A percentile compares a stretch with the other conserved stretches of the same genome.
phyloP scores from a whole-genome alignment of 23 red algal genomes.

The Gracilaria caudata region DNA sequence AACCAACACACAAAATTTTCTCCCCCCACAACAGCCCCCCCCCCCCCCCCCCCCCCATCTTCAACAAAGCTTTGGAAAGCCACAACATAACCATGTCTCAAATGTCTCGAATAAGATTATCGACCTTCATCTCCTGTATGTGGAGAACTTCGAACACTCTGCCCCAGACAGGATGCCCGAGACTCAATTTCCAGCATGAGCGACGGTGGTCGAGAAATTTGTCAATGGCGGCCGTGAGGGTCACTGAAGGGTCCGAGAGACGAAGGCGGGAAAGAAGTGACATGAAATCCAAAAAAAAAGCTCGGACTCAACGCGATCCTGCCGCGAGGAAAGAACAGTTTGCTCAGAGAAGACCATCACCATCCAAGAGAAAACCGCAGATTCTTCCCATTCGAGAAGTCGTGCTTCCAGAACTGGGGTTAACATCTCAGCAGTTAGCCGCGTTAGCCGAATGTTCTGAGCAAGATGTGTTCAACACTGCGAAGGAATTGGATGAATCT shows the following conservation, averaged over 20 bases:
- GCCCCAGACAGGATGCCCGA: neutral
- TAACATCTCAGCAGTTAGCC: slow-evolving; percentile 33
- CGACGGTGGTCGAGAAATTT: neutral
- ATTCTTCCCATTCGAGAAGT: slow-evolving; percentile 13
- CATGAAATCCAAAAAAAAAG: slow-evolving; percentile 5
- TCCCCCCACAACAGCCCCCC: too few relatives aligned
- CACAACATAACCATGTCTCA: neutral
- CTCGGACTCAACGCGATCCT: neutral
- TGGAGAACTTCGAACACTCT: neutral
- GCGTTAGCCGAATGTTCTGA: slow-evolving; percentile 29
- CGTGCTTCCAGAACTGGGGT: slow-evolving; percentile 45
- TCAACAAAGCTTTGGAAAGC: too few relatives aligned
- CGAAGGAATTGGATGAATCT: slow-evolving; percentile 32
- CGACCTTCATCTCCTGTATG: neutral
- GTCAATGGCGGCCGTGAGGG: slow-evolving; percentile 1
- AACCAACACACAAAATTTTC: too few relatives aligned
- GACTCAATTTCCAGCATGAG: neutral
- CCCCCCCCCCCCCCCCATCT: too few relatives aligned
- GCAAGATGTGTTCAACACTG: slow-evolving; percentile 24
- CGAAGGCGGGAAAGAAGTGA: neutral
- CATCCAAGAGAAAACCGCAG: slow-evolving; percentile 14
- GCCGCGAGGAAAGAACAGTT: slow-evolving; percentile 11
- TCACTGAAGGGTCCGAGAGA: slow-evolving; percentile 7
- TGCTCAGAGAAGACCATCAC: slow-evolving; percentile 6
- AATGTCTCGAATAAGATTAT: neutral